Evolutionary conservation across 352 stramenopile species (phyloP).

Genomic region (Globisporangium camurandrum): DNA sequence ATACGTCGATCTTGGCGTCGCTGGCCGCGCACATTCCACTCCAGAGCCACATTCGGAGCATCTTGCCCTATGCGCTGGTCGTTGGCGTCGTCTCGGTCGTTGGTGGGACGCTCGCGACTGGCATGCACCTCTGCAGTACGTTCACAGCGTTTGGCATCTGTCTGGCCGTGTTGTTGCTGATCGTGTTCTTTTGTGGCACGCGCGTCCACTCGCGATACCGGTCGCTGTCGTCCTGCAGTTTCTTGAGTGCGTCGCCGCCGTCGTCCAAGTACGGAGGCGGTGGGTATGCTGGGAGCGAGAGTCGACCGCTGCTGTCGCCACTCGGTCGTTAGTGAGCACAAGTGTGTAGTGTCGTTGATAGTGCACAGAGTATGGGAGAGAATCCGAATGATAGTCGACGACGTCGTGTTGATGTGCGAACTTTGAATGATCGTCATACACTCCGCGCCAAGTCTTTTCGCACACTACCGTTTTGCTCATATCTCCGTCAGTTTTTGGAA

Average conservation of each 20-base stretch:
- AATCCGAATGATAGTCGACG: too few species aligned
- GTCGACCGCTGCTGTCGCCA: constrained; percentile 34
- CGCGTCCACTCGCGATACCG: constrained; percentile 72
- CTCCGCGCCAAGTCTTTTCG: too few species aligned
- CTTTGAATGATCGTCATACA: too few species aligned
- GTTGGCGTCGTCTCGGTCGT: constrained; percentile 62
- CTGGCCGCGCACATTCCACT: constrained; percentile 69
- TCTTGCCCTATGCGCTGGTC: constrained; percentile 75
- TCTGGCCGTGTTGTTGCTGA: constrained; percentile 56
- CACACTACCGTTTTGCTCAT: too few species aligned
- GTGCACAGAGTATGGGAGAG: too few species aligned
- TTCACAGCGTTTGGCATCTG: constrained; percentile 79
- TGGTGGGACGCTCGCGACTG: constrained; percentile 63
- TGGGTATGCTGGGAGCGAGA: constrained; percentile 31
- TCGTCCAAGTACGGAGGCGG: constrained; percentile 45
- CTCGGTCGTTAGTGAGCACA: not conserved
- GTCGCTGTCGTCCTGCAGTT: constrained; percentile 65
- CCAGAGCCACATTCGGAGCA: constrained; percentile 82
- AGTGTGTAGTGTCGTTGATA: too few species aligned
- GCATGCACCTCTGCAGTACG: constrained; percentile 60
- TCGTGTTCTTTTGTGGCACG: constrained; percentile 79
- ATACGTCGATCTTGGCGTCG: constrained; percentile 88
- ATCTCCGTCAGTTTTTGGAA: too few species aligned
- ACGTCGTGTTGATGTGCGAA: too few species aligned
- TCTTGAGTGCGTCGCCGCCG: constrained; percentile 59